Evolutionary conservation across 139 green algal species (phyloP), one percentile per base, ranked within the genome.

Genomic region (Marvania coccoides): DNA sequence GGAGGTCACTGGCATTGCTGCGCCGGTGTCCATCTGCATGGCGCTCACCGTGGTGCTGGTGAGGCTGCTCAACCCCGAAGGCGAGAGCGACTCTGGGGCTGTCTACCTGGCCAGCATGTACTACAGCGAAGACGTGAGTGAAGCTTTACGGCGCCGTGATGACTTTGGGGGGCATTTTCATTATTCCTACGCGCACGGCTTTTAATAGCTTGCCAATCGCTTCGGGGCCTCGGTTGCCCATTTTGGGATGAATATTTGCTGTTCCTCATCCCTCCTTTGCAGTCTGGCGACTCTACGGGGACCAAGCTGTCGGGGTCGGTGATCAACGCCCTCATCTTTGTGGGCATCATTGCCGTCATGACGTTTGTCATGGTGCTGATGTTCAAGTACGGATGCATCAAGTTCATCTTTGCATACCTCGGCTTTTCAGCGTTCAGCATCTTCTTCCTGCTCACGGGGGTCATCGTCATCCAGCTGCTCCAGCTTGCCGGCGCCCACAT

Each of bases 21-120:
- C 79, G 8, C 94, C 94, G 3, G 94, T 99, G 2, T 90, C 82
- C 0, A 76, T 96, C 1, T 98, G 92, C 79, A 98, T 98, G 90
- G 80, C 83, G 1, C 31, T 96, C 0, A 94, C 87, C 2, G 87
- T 98, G 0, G 33, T 76, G 4, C 78, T 98, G 2, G 93, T 98
- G 3, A 67, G 76, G 8, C 29, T 85, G 1, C 78, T 98, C 7
- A 94, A 93, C 54, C 90, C 90, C 1, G 71, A 86, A 24, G 92
- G 91, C 28, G 61, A 40, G 0, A 62, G 31, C 10, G 69, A 78
- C 39, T 47, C 62, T 0, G 67, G 31, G 5, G 73, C 81, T 2
- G 77, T 95, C 1, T 66, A 75, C 55, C 84, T 96, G 24, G 90
- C 90, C 0, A 80, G 70, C 1, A 67, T 87, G 1, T 90, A 81